Evolutionary conservation across 1,139 yeast species (phyloP), one percentile per base, ranked within the genome.

Genomic region (Candida anutae): DNA sequence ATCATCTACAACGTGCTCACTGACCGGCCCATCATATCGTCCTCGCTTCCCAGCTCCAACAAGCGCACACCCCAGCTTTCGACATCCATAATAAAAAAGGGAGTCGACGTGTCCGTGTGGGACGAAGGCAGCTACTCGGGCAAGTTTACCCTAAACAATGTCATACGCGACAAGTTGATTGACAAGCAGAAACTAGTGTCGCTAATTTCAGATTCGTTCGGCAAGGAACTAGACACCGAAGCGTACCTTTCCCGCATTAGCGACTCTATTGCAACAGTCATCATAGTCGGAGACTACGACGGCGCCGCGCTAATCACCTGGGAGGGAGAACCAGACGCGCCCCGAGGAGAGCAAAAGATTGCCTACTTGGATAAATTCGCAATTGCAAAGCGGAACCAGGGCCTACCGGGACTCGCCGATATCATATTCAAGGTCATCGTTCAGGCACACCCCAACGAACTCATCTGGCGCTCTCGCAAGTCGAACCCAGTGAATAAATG

Each of bases 301-400:
- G 98, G 97, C 2, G 88, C 87, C 11, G 97, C 97, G 0, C 78
- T 90, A 8, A 69, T 90, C 21, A 90, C 98, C 0, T 79, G 84
- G 68, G 95, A 84, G 48, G 37, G 40, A 8, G 37, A 53, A 17
- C 39, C 50, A 40, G 21, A 12, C 15, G 29, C 3, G 28, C 28
- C 25, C 13, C 29, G 5, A 33, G 31, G 11, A 32, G 38, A 5
- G 40, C 29, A 6, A 30, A 42, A 40, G 15, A 55, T 77, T 23
- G 83, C 93, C 0, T 90, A 90, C 40, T 62, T 90, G 27, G 98
- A 90, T 51, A 90, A 90, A 50, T 85, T 90, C 56, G 97, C 97
- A 1, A 94, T 90, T 13, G 69, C 84, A 25, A 76, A 78, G 27
- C 67, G 70, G 23, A 68, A 84, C 36, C 97, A 90, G 50, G 97